phyloP scores from a whole-genome alignment of 352 stramenopile species.

The Phytophthora multivora region DNA sequence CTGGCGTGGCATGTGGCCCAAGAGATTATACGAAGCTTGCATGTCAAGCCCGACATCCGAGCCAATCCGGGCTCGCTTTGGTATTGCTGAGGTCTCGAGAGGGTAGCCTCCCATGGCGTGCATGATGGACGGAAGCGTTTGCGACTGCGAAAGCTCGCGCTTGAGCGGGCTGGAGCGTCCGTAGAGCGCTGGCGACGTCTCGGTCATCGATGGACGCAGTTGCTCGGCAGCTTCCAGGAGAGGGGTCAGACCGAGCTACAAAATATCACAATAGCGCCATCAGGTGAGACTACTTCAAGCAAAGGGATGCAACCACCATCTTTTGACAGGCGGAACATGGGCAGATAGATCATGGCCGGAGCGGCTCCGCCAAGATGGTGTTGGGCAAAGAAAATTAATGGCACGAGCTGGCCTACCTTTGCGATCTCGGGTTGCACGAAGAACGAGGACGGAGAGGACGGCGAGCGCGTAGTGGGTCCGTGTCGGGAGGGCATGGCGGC shows the following conservation, averaged over 20 bases:
- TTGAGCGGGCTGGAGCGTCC: slow-evolving; percentile 30
- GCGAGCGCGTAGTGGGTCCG: slow-evolving; percentile 36
- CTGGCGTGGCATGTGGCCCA: slow-evolving; percentile 36
- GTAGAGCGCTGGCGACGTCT: slow-evolving; percentile 17
- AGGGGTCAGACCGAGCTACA: slow-evolving; percentile 59
- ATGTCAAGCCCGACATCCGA: slow-evolving; percentile 41
- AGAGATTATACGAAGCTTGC: slow-evolving; percentile 35
- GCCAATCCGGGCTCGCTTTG: slow-evolving; percentile 42
- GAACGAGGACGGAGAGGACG: slow-evolving; percentile 52
- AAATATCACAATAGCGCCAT: slow-evolving; percentile 24
- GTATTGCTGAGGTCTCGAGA: slow-evolving; percentile 22
- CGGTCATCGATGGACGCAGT: slow-evolving; percentile 27
- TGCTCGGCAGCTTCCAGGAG: slow-evolving; percentile 70
- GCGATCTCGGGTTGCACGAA: slow-evolving; percentile 39
- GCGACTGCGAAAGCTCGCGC: slow-evolving; percentile 22
- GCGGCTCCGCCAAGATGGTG: not conserved
- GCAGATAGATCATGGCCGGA: not conserved
- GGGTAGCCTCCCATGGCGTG: slow-evolving; percentile 46
- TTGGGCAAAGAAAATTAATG: not conserved
- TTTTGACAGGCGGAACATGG: slow-evolving; percentile 13
- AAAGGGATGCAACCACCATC: slow-evolving; percentile 17
- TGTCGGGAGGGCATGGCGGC: slow-evolving; percentile 1
- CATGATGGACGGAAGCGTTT: slow-evolving; percentile 44
- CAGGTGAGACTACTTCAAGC: slow-evolving; percentile 22
- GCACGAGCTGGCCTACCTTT: slow-evolving; percentile 26